Percentiles rank a stretch among this genome's conserved stretches.
Evolutionary conservation across 108 stramenopile species (phyloP).

Genomic region (Nitzschia sp.): DNA sequence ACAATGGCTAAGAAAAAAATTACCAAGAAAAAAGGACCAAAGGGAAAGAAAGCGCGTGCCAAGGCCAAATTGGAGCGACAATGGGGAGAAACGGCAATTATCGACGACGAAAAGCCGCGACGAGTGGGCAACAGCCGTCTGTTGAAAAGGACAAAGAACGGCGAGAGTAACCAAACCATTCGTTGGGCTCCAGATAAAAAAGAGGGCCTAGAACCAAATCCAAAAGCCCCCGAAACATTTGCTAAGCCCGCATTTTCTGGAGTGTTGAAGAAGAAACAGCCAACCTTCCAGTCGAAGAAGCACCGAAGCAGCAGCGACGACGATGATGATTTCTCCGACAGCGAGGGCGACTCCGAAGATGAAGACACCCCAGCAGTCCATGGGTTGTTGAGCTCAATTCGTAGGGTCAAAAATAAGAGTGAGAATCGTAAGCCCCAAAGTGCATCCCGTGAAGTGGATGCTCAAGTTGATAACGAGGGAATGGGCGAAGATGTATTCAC

Average conservation of each 20-base stretch:
- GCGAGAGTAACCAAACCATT: neutral
- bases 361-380: neutral
- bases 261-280: slow-evolving; percentile 1
- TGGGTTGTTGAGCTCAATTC: slow-evolving; percentile 9
- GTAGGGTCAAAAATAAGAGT: neutral
- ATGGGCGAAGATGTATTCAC: neutral
- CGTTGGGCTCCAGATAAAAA: slow-evolving; percentile 6
- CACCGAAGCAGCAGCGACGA: neutral
- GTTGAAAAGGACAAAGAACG: slow-evolving; percentile 6
- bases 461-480: neutral
- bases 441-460: neutral
- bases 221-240: neutral
- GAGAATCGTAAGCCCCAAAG: neutral
- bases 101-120: slow-evolving; percentile 46
- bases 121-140: slow-evolving; percentile 62
- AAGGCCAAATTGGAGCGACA: slow-evolving; percentile 84
- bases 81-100: slow-evolving; percentile 72
- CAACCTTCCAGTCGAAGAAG: neutral
- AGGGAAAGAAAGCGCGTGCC: slow-evolving; percentile 84
- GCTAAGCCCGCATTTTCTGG: neutral
- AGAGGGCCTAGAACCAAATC: neutral
- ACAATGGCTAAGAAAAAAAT: slow-evolving; percentile 11
- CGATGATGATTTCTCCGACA: slow-evolving; percentile 1
- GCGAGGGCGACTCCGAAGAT: slow-evolving; percentile 8
- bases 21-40: slow-evolving; percentile 69